phyloP scores from a whole-genome alignment of 2,329 filamentous ascomycete genomes.

The Juglanconis oblonga region DNA sequence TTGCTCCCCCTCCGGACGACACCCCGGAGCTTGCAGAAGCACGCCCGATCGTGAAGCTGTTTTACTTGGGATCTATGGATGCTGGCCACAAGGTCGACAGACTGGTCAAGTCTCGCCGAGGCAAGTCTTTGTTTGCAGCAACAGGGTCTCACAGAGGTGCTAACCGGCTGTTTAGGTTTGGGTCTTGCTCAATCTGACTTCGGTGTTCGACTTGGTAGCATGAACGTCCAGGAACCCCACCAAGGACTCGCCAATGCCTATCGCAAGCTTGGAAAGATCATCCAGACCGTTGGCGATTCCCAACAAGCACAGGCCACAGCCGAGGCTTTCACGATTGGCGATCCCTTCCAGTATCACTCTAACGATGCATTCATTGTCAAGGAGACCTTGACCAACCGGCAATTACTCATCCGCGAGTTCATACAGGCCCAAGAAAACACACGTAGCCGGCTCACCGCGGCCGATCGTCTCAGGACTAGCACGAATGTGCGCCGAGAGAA shows the following conservation, averaged over 20 bases:
- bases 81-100: conserved; percentile 95
- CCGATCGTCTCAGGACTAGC: conserved; percentile 83
- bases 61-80: conserved; percentile 95
- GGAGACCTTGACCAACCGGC: conserved; percentile 94
- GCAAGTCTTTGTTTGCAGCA: conserved; percentile 47
- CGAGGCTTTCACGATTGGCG: conserved; percentile 90
- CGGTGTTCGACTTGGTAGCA: conserved; percentile 80
- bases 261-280: conserved; percentile 88
- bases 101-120: conserved; percentile 86
- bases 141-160: conserved; percentile 21
- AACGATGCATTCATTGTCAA: conserved; percentile 97
- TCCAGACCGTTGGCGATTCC: conserved; percentile 91
- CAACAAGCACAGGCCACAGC: conserved; percentile 96
- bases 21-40: conserved; percentile 91
- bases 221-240: conserved; percentile 89
- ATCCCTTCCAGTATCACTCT: conserved; percentile 92
- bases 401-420: conserved; percentile 91
- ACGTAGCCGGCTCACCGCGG: conserved; percentile 77
- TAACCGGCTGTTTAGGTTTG: conserved; percentile 60
- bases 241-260: conserved; percentile 85
- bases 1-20: conserved; percentile 94
- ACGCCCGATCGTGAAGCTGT: conserved; percentile 87
- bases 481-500: conserved; percentile 89
- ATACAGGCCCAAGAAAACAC: conserved; percentile 85
- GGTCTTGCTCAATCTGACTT: conserved; percentile 91